Base-by-base conservation (phyloP, 2,329 filamentous ascomycete genomes). In the Huntiella bhutanensis region DNA sequence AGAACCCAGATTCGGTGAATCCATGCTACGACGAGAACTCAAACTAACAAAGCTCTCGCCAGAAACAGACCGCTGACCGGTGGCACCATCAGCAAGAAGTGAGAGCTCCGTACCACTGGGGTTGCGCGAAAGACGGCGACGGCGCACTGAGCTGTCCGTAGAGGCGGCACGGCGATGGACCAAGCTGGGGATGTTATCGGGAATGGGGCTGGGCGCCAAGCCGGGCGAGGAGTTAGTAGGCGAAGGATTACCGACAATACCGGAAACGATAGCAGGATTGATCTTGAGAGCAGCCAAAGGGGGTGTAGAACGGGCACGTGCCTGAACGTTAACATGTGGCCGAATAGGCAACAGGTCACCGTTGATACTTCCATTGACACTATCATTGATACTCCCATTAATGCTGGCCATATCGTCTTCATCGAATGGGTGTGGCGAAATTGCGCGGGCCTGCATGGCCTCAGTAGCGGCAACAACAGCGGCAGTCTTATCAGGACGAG, bases 191-290 rank as follows among this genome's bases (percentile, higher is more conserved):
- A 22, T 11, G 15, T 33, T 33, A n/a, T 49, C 43, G 5, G 47
- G 47, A 22, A 49, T 49, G 19, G 47, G 47, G 11, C 43, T 46
- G 8, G 47, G 47, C 10, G 47, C 47, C 15, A 49, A 22, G 8
- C 39, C 47, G 17, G 47, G 41, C n/a, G 47, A 45, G 4, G 47
- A 46, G 33, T 33, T 39, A 13, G 43, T 34, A 12, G 43, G 39
- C n/a, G 47, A 46, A 8, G 32, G 15, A 4, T 36, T 15, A n/a
- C 19, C 37, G 4, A 22, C 13, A 33, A 45, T 35, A 8, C 35
- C 35, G 6, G 35, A 33, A 33, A 13, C 37, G 12, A 45, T 16
- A 2, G 12, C 42, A 4, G 32, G 15, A 15, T 41, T 45, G 8
- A 41, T 41, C 33, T 41, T 49, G 4, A 49, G 22, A 36, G 45